Base-by-base conservation (phyloP, 148 eudicot genomes). In the Pouteria glomerata region DNA sequence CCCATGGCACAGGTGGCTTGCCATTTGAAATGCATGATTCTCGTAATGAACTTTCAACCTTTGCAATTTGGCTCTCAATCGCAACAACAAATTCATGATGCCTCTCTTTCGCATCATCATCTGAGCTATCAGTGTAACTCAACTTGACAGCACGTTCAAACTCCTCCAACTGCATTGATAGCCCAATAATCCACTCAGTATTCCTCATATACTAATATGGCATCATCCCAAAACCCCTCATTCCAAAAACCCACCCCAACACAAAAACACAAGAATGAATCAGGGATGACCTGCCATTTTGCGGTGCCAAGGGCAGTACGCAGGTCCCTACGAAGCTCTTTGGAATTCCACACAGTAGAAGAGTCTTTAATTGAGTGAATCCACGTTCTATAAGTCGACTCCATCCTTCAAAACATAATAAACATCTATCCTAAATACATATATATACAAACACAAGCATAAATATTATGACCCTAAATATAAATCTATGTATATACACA, bases 91-190 rank as follows among this genome's bases (percentile, higher is more conserved):
- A 91, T 18, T 89, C 82, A 18, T 66, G 71, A 78, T 91, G 97
- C 44, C 97, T 79, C 45, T 79, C 85, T 74, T 75, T 82, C 3
- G 97, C 84, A 76, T 91, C 91, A 68, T 85, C 82, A n/a, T 60
- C 72, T 8, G 72, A 64, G 34, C 71, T 80, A 30, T 68, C 69
- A 59, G 44, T 70, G 76, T 91, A 89, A 75, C 90, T 89, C 41
- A 73, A 73, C 68, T 68, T 83, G 51, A 87, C 94, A 48, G 97
- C 97, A 47, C 85, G 83, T 26, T 82, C 88, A 74, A 91, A 89
- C 80, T 91, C 94, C 73, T 91, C 97, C 80, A 91, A 73, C 97
- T 91, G 82, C 79, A 80, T n/a, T n/a, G n/a, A n/a, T n/a, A n/a
- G n/a, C n/a, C n/a, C n/a, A n/a, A n/a, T n/a, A n/a, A n/a, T n/a